Conservation (phyloP, 345 rosid genomes). For the Noccaea bulbosa region DNA sequence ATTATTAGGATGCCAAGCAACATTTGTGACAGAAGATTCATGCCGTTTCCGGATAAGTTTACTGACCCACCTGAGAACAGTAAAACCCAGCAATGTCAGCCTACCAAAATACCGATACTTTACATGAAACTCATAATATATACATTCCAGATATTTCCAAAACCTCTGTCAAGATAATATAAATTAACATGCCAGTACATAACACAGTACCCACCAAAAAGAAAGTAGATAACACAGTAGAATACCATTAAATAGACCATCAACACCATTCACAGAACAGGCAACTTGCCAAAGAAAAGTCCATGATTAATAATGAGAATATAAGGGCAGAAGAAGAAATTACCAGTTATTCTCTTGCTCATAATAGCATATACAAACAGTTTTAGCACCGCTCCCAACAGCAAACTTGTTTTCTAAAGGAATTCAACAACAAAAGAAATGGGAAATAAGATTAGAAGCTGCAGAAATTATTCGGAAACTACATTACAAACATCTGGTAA, state of each 20-base stretch:
- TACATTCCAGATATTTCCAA: slow-evolving; percentile 13
- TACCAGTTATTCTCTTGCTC: slow-evolving; percentile 99
- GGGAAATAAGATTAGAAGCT: slow-evolving; percentile 15
- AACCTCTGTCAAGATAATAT: slow-evolving; percentile 12
- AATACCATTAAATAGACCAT: slow-evolving; percentile 2
- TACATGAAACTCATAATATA: neutral
- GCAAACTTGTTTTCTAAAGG: slow-evolving; percentile 91
- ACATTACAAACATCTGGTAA: slow-evolving; percentile 6
- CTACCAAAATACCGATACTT: neutral
- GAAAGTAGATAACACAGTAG: neutral
- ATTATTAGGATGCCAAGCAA: slow-evolving; percentile 99
- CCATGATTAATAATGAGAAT: slow-evolving; percentile 8
- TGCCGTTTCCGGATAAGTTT: slow-evolving; percentile 93
- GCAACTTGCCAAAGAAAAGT: slow-evolving; percentile 13
- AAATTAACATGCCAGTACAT: slow-evolving; percentile 8
- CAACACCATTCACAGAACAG: neutral
- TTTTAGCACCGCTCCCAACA: slow-evolving; percentile 99
- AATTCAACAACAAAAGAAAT: slow-evolving; percentile 31
- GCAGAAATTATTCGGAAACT: neutral
- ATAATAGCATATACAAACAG: slow-evolving; percentile 94
- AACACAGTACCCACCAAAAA: slow-evolving; percentile 2
- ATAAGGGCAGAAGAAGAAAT: slow-evolving; percentile 24
- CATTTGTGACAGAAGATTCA: slow-evolving; percentile 87
- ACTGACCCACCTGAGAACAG: slow-evolving; percentile 93
- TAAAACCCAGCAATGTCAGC: slow-evolving; percentile 36